These are phyloP conservation scores for Paramecium caudatum DNA, from an alignment of 73 alveolate species.

Conservation along the genomic window DNA sequence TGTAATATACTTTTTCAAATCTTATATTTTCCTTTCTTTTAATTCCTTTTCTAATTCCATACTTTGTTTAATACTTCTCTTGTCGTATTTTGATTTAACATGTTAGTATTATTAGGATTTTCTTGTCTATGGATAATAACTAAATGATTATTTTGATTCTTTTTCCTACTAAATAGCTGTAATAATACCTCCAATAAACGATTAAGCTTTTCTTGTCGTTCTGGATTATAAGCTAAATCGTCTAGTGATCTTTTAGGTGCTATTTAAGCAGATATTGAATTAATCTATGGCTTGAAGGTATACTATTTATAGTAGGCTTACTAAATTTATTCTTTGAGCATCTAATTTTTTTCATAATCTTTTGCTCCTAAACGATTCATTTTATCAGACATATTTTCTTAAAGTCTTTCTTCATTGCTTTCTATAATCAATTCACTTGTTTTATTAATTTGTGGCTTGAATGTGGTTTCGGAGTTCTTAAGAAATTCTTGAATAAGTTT, in stretches of 20 bases:
- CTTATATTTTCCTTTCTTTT: constrained; percentile 61
- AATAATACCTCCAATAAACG: constrained; percentile 48
- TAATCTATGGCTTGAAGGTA: constrained; percentile 68
- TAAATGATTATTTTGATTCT: constrained; percentile 50
- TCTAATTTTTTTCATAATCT: constrained; percentile 71
- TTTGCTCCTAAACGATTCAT: constrained; percentile 59
- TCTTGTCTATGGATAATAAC: constrained; percentile 59
- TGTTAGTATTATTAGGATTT: constrained; percentile 62
- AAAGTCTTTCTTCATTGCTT: constrained; percentile 73
- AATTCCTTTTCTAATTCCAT: constrained; percentile 66
- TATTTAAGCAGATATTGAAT: constrained; percentile 51
- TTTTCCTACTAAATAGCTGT: background rate
- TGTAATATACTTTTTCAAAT: constrained; percentile 62
- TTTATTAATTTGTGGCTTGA: constrained; percentile 68
- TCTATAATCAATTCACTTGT: constrained; percentile 64
- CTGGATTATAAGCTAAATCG: constrained; percentile 67
- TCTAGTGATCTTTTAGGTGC: constrained; percentile 69
- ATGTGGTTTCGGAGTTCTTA: constrained; percentile 54
- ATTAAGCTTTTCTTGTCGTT: constrained; percentile 59
- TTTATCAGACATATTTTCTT: constrained; percentile 60
- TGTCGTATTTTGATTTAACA: constrained; percentile 69
- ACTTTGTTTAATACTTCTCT: constrained; percentile 27
- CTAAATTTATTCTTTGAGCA: constrained; percentile 59
- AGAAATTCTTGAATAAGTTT: constrained; percentile 56
- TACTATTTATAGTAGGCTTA: constrained; percentile 72